Evolutionary conservation across 2,329 filamentous ascomycete genomes (phyloP).

Genomic region (Penicillium palitans): DNA sequence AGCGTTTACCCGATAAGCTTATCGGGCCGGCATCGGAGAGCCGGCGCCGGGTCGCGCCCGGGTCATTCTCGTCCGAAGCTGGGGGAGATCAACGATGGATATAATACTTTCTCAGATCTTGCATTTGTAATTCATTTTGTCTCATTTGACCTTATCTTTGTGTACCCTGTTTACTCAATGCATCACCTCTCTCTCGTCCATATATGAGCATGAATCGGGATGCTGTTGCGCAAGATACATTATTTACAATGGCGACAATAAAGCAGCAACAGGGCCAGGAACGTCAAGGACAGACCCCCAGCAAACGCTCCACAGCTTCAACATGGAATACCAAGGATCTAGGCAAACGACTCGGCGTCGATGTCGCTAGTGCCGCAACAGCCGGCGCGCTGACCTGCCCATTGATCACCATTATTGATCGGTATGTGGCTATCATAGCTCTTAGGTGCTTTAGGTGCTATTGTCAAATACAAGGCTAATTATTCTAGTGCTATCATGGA

Average conservation of each 20-base stretch:
- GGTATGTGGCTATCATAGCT: slow-evolving; percentile 51
- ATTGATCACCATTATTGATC: slow-evolving; percentile 82
- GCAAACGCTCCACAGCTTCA: slow-evolving; percentile 10
- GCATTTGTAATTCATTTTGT: slow-evolving; percentile 20
- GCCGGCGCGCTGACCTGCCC: slow-evolving; percentile 79
- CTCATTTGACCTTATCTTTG: slow-evolving; percentile 14
- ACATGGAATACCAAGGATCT: slow-evolving; percentile 77
- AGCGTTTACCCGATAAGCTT: slow-evolving; percentile 15
- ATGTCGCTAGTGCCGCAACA: slow-evolving; percentile 66
- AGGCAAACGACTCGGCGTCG: slow-evolving; percentile 64
- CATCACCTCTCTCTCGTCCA: not conserved
- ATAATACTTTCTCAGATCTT: not conserved
- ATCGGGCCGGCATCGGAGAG: slow-evolving; percentile 35
- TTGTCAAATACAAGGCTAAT: not conserved
- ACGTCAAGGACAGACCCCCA: slow-evolving; percentile 6
- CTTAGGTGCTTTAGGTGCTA: not conserved
- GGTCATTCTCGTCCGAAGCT: slow-evolving; percentile 30
- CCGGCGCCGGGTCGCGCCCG: slow-evolving; percentile 21
- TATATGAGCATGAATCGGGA: slow-evolving; percentile 32
- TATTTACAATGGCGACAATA: slow-evolving; percentile 26
- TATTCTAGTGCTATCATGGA: slow-evolving; percentile 49
- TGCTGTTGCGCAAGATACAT: slow-evolving; percentile 28
- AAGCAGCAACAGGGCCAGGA: slow-evolving; percentile 16
- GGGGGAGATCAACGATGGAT: slow-evolving; percentile 1
- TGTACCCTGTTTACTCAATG: not conserved